Base-by-base conservation (phyloP, 768 basidiomycete species). In the Tricholoma terreum region DNA sequence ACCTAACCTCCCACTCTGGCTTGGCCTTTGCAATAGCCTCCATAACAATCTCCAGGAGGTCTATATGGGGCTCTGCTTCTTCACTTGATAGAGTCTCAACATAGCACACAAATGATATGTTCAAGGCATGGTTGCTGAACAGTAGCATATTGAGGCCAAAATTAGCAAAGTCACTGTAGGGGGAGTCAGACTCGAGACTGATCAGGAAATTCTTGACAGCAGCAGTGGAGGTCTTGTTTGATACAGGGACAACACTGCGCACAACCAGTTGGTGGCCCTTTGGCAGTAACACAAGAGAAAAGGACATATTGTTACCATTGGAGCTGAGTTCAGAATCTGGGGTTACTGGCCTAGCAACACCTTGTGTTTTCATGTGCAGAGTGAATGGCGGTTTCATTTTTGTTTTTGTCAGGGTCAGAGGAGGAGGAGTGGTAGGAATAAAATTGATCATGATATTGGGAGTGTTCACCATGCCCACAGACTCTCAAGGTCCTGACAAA, bases 1-100 rank as follows among this genome's bases (percentile, higher is more conserved):
- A 54, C 6, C 31, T 7, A 21, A 58, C 57, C 43, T 58, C 57
- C 52, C 52, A 54, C 4, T 54, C 52, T 15, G 48, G 52, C 42
- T 50, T 58, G 2, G 11, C 33, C 17, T 54, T 22, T 11, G 17
- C 14, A 15, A 50, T 30, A 10, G 33, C 43, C 6, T 50, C 34
- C 54, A 45, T 55, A 19, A 55, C 11, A 0, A 46, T 46, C 45
- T 55, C 54, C 15, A 55, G 14, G 11, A 55, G 54, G 31, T 45
- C 45, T 6, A 55, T 8, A 9, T 33, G n/a, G n/a, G 45, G 54
- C 14, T 55, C 54, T 14, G 42, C 42, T 7, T 43, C 21, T 11
- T 21, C 42, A 43, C 19, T n/a, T n/a, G n/a, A n/a, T n/a, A n/a
- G n/a, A n/a, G n/a, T n/a, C n/a, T n/a, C n/a, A n/a, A n/a, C n/a